A percentile compares a stretch with the other conserved stretches of the same genome.
Evolutionary conservation across 805 yeast species (phyloP).

Genomic region (Candida arabinofermentans): DNA sequence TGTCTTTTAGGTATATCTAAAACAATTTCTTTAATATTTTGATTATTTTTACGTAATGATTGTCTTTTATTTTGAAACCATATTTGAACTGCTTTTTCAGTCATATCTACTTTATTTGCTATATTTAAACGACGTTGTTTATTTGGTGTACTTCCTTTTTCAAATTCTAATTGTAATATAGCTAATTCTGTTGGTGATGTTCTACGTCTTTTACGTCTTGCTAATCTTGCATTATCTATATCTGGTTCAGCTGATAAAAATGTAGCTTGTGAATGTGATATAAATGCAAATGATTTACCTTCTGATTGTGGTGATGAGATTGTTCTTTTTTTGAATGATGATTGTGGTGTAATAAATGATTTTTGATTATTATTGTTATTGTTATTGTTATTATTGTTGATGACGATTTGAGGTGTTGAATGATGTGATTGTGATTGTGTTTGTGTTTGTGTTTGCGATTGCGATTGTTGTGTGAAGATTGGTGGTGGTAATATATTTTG

Average conservation of each 20-base stretch:
- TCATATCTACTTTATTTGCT: slow-evolving; percentile 81
- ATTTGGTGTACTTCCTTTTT: slow-evolving; percentile 75
- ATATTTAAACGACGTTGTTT: slow-evolving; percentile 70
- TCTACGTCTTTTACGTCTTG: slow-evolving; percentile 92
- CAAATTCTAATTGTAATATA: slow-evolving; percentile 77
- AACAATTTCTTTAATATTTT: slow-evolving; percentile 28
- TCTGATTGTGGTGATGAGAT: slow-evolving; percentile 20
- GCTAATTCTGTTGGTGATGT: slow-evolving; percentile 85
- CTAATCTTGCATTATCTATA: slow-evolving; percentile 88
- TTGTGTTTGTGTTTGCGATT: background rate
- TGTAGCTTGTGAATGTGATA: slow-evolving; percentile 88
- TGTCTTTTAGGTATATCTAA: slow-evolving; percentile 23
- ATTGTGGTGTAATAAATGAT: background rate
- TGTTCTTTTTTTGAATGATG: slow-evolving; percentile 10
- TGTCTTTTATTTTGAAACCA: slow-evolving; percentile 98
- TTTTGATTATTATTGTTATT: too few relatives aligned
- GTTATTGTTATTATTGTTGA: background rate
- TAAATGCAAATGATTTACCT: slow-evolving; percentile 68
- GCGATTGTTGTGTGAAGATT: slow-evolving; percentile 7
- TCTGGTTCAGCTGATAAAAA: slow-evolving; percentile 78
- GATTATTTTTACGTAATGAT: slow-evolving; percentile 51
- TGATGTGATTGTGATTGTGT: background rate
- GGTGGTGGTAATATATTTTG: slow-evolving; percentile 19
- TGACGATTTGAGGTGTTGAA: background rate
- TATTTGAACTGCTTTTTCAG: slow-evolving; percentile 96